Evolutionary conservation across 306 rosid genomes (phyloP), one percentile per base, ranked within the genome.

Genomic region (Corylus americana): DNA sequence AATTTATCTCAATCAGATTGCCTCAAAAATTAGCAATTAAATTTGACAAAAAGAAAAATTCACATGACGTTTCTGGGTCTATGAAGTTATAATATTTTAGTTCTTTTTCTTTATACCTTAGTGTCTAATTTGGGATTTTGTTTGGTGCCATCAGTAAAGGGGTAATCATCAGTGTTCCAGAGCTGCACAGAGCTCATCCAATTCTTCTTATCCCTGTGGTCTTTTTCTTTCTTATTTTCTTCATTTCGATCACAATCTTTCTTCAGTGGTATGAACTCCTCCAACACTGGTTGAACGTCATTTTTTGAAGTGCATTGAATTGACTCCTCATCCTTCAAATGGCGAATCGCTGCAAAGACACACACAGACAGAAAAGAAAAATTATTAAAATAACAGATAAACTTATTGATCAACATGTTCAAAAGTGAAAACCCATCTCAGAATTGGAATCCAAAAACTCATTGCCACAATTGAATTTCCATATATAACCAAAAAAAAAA

Each of bases 111-210:
- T 76, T 62, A 7, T 89, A 92, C 97, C 97, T 92, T 92, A 72
- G 80, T 74, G 29, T 90, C 89, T 47, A 74, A 81, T 82, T 86
- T 80, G 12, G 83, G 74, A 74, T 76, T 84, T 55, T 62, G 87
- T 61, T 79, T 89, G 48, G 83, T 74, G 76, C 53, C 44, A 75
- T 71, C 79, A 14, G 69, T 70, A 12, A 74, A 58, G 37, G 85
- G 58, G 48, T 6, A 11, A 58, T 77, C 82, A 79, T 87, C 78
- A 42, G 85, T 79, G 77, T 86, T 91, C 98, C 98, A 95, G 0
- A 95, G 92, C 93, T 92, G 98, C 76, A 95, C 97, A 25, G 98
- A 92, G 79, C 98, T 95, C 98, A 95, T 89, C 98, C 98, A 95
- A 69, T 84, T 89, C 91, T 86, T 92, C 92, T 95, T 95, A 78